These are phyloP conservation scores for Barbatosphaeria neglecta DNA, from an alignment of 495 filamentous ascomycete genomes.

Conservation along the genomic window DNA sequence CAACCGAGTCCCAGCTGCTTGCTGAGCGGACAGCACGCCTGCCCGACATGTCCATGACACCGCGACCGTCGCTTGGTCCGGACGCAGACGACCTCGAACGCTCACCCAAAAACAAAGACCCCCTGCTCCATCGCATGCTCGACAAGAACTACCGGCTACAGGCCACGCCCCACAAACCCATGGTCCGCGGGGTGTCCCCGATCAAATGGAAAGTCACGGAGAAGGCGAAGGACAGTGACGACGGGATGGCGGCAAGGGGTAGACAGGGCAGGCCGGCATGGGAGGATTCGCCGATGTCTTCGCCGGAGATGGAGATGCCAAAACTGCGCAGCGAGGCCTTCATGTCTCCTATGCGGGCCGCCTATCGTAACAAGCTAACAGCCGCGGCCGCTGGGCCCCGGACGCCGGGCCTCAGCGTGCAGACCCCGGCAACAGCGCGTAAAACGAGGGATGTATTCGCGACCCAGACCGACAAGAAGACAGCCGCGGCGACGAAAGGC, in stretches of 20 bases:
- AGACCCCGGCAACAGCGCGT: slow-evolving; percentile 46
- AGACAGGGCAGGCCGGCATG: slow-evolving; percentile 24
- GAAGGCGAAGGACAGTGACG: slow-evolving; percentile 7
- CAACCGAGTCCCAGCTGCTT: slow-evolving; percentile 28
- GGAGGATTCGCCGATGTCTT: slow-evolving; percentile 58
- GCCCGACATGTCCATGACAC: slow-evolving; percentile 47
- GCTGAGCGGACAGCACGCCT: slow-evolving; percentile 31
- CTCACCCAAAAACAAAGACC: slow-evolving; percentile 45
- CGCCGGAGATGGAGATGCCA: slow-evolving; percentile 66
- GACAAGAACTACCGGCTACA: slow-evolving; percentile 91
- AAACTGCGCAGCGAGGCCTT: slow-evolving; percentile 79
- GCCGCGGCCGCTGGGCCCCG: slow-evolving; percentile 25
- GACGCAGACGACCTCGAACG: slow-evolving; percentile 30
- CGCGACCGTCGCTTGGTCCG: slow-evolving; percentile 21
- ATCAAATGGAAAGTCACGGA: slow-evolving; percentile 24
- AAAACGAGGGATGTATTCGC: slow-evolving; percentile 34
- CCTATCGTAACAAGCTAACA: slow-evolving; percentile 8
- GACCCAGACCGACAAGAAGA: not conserved
- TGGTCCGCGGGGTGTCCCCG: slow-evolving; percentile 13
- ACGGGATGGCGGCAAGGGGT: slow-evolving; percentile 3
- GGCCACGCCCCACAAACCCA: slow-evolving; percentile 65
- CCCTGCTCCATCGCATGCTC: slow-evolving; percentile 73
- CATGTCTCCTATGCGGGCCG: slow-evolving; percentile 49
- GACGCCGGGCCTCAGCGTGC: slow-evolving; percentile 68
- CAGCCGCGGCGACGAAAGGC: slow-evolving; percentile 19